A percentile compares a stretch with the other conserved stretches of the same genome.
These are phyloP conservation scores for Viridothelium virens DNA, from an alignment of 495 filamentous ascomycete genomes.

Conservation along the genomic window DNA sequence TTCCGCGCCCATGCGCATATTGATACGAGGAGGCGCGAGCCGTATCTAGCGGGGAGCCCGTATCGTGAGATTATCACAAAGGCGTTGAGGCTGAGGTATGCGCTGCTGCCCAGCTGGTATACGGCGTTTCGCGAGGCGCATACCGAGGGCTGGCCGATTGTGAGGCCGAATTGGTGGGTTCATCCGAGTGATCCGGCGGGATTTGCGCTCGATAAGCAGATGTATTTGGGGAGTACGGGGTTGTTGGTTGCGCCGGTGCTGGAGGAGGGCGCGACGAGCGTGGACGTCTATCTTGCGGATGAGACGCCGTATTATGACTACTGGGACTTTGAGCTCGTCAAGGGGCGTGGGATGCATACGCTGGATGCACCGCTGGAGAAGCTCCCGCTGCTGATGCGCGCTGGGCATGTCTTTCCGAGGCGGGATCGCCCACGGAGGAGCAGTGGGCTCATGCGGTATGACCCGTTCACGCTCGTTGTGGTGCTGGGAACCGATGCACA, in stretches of 20 bases:
- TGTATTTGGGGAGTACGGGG: slow-evolving; percentile 81
- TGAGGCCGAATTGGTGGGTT: slow-evolving; percentile 84
- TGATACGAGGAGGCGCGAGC: slow-evolving; percentile 86
- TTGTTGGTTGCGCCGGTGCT: slow-evolving; percentile 83
- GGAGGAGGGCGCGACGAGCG: slow-evolving; percentile 59
- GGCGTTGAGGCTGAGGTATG: slow-evolving; percentile 80
- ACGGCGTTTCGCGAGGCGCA: slow-evolving; percentile 89
- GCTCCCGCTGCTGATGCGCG: slow-evolving; percentile 83
- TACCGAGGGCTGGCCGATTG: slow-evolving; percentile 72
- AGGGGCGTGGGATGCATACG: slow-evolving; percentile 54
- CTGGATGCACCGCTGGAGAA: slow-evolving; percentile 72
- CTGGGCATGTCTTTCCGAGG: slow-evolving; percentile 83
- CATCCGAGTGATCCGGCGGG: slow-evolving; percentile 81
- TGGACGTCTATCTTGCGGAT: slow-evolving; percentile 79
- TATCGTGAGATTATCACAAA: slow-evolving; percentile 79
- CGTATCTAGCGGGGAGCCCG: slow-evolving; percentile 78
- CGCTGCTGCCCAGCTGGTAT: slow-evolving; percentile 89
- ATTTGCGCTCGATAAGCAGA: slow-evolving; percentile 83
- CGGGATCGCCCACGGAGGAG: slow-evolving; percentile 80
- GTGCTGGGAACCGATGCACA: slow-evolving; percentile 56
- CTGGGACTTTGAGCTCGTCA: slow-evolving; percentile 69
- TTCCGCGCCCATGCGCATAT: slow-evolving; percentile 98
- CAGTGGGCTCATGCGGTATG: slow-evolving; percentile 81
- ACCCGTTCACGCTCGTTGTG: slow-evolving; percentile 87
- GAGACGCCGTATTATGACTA: slow-evolving; percentile 89